Conservation (phyloP, 2,329 filamentous ascomycete species). For the Botrytis deweyae region DNA sequence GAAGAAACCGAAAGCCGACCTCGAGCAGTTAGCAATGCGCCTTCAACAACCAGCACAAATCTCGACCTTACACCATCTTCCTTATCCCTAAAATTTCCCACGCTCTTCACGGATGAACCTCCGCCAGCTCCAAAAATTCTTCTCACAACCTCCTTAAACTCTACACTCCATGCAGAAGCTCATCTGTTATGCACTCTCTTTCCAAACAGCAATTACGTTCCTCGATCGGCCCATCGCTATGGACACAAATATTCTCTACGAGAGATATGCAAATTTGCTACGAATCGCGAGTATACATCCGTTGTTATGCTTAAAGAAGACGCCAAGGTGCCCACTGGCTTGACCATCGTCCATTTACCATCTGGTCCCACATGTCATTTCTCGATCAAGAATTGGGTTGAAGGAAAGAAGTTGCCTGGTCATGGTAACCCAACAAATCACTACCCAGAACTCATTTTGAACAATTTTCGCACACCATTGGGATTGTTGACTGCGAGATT, state of each 20-base stretch:
- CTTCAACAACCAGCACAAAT: slow-evolving; percentile 62
- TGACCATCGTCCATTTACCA: slow-evolving; percentile 83
- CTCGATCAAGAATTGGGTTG: slow-evolving; percentile 84
- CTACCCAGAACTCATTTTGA: slow-evolving; percentile 84
- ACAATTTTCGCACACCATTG: slow-evolving; percentile 92
- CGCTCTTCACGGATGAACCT: slow-evolving; percentile 59
- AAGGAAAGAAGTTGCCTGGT: slow-evolving; percentile 81
- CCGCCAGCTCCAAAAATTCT: slow-evolving; percentile 76
- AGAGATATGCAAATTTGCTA: slow-evolving; percentile 84
- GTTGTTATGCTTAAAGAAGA: slow-evolving; percentile 87
- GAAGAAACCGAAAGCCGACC: slow-evolving; percentile 44
- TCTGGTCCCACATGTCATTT: slow-evolving; percentile 91
- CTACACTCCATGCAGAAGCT: slow-evolving; percentile 81
- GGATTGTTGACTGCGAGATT: slow-evolving; percentile 84
- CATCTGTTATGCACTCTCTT: slow-evolving; percentile 76
- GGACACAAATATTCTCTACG: slow-evolving; percentile 87
- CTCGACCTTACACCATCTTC: slow-evolving; percentile 62
- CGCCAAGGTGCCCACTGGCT: slow-evolving; percentile 75
- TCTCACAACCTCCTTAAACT: slow-evolving; percentile 87
- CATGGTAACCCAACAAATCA: slow-evolving; percentile 88
- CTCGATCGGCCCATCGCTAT: slow-evolving; percentile 78
- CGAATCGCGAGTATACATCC: slow-evolving; percentile 78
- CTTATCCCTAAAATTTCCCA: slow-evolving; percentile 60
- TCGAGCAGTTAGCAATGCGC: slow-evolving; percentile 43
- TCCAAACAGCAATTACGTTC: slow-evolving; percentile 79